These are phyloP conservation scores for Pholiota molesta DNA, from an alignment of 768 basidiomycete genomes.

Conservation along the genomic window DNA sequence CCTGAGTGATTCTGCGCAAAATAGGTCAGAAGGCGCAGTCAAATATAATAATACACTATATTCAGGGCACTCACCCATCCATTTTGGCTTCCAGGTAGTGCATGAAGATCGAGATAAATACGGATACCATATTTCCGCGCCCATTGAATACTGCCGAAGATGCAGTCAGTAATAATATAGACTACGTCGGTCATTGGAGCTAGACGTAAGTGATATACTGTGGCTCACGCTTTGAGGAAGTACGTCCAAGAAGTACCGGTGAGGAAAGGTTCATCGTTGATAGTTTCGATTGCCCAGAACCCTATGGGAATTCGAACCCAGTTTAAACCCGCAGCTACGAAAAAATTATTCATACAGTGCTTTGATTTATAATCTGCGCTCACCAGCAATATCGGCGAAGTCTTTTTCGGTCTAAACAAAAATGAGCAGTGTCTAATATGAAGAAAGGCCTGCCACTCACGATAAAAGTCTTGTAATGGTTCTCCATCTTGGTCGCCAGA, in stretches of 20 bases:
- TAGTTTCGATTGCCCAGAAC: conserved; percentile 86
- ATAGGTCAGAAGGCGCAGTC: conserved; percentile 15
- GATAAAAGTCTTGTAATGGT: conserved; percentile 87
- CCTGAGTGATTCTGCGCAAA: conserved; percentile 42
- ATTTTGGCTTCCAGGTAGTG: conserved; percentile 79
- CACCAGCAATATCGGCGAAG: conserved; percentile 40
- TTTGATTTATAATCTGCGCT: conserved; percentile 7
- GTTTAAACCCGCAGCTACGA: conserved; percentile 75
- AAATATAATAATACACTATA: conserved; percentile 7
- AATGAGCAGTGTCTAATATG: conserved; percentile 4
- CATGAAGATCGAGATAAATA: conserved; percentile 81
- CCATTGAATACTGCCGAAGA: conserved; percentile 71
- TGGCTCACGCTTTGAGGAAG: conserved; percentile 45
- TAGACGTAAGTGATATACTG: conserved; percentile 14
- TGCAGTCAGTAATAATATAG: conserved; percentile 36
- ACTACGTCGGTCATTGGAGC: conserved; percentile 3
- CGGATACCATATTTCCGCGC: conserved; percentile 92
- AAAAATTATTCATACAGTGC: conserved; percentile 56
- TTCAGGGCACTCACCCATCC: conserved; percentile 57
- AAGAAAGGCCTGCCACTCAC: conserved; percentile 41
- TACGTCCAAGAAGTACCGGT: conserved; percentile 74
- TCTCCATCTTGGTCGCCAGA: conserved; percentile 66
- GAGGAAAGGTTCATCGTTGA: conserved; percentile 81
- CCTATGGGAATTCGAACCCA: conserved; percentile 86
- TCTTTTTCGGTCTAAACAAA: conserved; percentile 35